Conservation (phyloP, 106 monocot species). For the Phalaenopsis aphrodite region DNA sequence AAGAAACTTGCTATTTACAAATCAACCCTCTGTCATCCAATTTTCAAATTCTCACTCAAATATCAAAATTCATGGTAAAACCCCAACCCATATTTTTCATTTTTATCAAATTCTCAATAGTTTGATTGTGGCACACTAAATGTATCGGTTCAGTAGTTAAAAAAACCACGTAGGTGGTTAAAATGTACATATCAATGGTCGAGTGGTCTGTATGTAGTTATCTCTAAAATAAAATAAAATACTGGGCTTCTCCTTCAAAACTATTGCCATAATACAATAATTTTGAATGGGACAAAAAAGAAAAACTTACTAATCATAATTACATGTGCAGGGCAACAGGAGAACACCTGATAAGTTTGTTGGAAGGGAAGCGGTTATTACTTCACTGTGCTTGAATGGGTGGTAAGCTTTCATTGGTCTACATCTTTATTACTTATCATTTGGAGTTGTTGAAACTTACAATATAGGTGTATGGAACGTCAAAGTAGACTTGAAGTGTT, state of each 20-base stretch:
- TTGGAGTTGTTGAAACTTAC: not conserved
- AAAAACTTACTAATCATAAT: not conserved
- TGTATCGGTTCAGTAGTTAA: too few species aligned
- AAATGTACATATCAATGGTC: too few species aligned
- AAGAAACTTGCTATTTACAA: not conserved
- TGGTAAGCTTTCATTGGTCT: constrained; percentile 34
- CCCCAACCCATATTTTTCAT: too few species aligned
- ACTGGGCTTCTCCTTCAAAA: not conserved
- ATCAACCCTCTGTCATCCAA: too few species aligned
- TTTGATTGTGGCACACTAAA: too few species aligned
- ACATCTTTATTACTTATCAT: not conserved
- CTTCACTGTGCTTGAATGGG: constrained; percentile 89
- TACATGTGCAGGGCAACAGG: constrained; percentile 71
- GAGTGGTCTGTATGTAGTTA: too few species aligned
- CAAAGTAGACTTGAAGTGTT: not conserved
- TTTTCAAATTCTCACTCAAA: too few species aligned
- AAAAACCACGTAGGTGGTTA: too few species aligned
- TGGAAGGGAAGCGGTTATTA: constrained; percentile 81
- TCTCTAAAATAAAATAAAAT: too few species aligned
- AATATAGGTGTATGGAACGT: not conserved
- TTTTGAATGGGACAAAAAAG: not conserved
- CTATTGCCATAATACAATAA: not conserved
- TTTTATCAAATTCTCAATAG: too few species aligned
- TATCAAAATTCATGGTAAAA: too few species aligned
- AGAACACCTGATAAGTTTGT: constrained; percentile 90